These are phyloP conservation scores for Eragrostis curvula DNA, from an alignment of 176 grass and related monocot species.

Conservation along the genomic window DNA sequence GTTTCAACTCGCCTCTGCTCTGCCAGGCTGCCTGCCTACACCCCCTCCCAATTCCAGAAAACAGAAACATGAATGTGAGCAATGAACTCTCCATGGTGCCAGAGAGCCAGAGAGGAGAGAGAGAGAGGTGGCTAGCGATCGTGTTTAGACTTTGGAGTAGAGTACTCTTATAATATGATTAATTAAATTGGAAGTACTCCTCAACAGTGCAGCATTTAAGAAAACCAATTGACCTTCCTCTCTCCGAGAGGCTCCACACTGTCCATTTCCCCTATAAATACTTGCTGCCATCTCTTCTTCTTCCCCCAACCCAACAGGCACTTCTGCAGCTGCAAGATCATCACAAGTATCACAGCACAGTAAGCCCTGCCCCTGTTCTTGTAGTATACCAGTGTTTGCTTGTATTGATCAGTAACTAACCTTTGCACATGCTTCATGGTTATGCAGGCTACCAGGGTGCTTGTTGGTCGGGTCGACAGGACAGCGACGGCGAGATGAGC, in stretches of 20 bases:
- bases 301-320: conserved; percentile 20
- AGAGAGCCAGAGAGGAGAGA: too few species aligned
- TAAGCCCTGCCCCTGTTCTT: neutral
- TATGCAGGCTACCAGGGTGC: neutral
- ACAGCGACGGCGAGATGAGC: conserved; percentile 45
- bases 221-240: conserved; percentile 60
- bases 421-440: conserved; percentile 2
- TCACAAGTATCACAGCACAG: neutral
- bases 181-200: conserved; percentile 33
- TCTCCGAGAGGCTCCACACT: neutral
- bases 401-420: neutral
- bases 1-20: neutral
- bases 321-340: neutral
- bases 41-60: conserved; percentile 35
- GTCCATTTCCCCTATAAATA: conserved; percentile 58
- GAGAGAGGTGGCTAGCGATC: neutral
- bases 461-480: neutral
- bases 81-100: conserved; percentile 16
- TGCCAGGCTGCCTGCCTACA: conserved; percentile 9
- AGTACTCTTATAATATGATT: neutral
- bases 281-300: conserved; percentile 34
- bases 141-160: conserved; percentile 17
- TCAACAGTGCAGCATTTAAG: conserved; percentile 52
- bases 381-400: neutral
- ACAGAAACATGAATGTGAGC: conserved; percentile 48